phyloP scores from a whole-genome alignment of 345 rosid genomes.

The Sapria himalayana region DNA sequence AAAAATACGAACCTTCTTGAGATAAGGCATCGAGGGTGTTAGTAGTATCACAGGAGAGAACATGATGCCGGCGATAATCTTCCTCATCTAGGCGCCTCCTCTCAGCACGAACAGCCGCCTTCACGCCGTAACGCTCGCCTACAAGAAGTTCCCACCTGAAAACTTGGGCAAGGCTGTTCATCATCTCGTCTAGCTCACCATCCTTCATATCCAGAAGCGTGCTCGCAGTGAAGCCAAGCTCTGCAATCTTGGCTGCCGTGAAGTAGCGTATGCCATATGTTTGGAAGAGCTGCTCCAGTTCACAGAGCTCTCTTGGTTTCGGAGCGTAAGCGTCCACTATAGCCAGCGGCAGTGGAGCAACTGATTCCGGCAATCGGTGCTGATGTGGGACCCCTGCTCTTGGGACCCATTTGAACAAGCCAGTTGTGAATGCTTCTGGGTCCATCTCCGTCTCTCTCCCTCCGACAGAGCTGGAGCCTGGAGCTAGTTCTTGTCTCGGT shows the following conservation, averaged over 20 bases:
- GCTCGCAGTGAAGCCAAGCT: constrained; percentile 81
- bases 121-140: constrained; percentile 82
- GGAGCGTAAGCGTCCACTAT: constrained; percentile 8
- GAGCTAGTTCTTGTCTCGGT: too few relatives aligned
- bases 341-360: constrained; percentile 10
- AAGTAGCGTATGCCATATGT: constrained; percentile 63
- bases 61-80: constrained; percentile 30
- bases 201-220: constrained; percentile 86
- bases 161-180: constrained; percentile 75
- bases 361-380: constrained; percentile 13
- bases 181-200: constrained; percentile 96
- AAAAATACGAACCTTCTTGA: constrained; percentile 47
- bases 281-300: constrained; percentile 64
- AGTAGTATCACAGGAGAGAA: constrained; percentile 25
- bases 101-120: constrained; percentile 87
- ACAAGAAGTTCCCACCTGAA: constrained; percentile 87
- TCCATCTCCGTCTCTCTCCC: constrained; percentile 22
- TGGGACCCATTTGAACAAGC: constrained; percentile 71
- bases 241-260: constrained; percentile 82
- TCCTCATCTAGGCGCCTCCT: constrained; percentile 54
- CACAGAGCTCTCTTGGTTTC: constrained; percentile 33
- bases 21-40: constrained; percentile 66
- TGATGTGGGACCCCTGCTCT: constrained; percentile 18
- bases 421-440: constrained; percentile 56
- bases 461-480: too few relatives aligned